phyloP scores from a whole-genome alignment of 2,329 filamentous ascomycete genomes.

The Paraconiothyrium brasiliense region DNA sequence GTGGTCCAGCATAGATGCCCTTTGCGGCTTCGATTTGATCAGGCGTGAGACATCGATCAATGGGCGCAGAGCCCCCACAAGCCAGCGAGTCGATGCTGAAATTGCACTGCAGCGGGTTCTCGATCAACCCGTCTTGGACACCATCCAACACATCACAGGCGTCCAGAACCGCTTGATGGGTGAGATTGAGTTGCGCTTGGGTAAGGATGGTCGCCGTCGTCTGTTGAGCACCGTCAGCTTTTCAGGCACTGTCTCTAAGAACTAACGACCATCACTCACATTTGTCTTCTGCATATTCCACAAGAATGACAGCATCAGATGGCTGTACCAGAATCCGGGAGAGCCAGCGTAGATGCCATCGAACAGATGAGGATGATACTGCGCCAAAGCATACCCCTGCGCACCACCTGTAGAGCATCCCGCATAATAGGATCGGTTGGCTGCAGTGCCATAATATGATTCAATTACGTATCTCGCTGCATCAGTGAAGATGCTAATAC shows the following conservation, averaged over 20 bases:
- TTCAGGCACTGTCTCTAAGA: neutral
- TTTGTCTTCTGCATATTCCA: constrained; percentile 2
- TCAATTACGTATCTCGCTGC: constrained; percentile 14
- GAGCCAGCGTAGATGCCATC: constrained; percentile 28
- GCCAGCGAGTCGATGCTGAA: constrained; percentile 47
- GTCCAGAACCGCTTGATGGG: constrained; percentile 45
- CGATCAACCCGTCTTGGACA: constrained; percentile 50
- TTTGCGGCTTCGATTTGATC: constrained; percentile 44
- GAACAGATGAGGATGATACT: constrained; percentile 31
- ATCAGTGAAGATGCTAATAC: constrained; percentile 20
- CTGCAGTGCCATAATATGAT: constrained; percentile 26
- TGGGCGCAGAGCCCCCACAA: constrained; percentile 27
- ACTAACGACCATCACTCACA: neutral
- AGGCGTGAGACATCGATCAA: constrained; percentile 38
- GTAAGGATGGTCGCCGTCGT: constrained; percentile 24
- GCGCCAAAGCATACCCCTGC: constrained; percentile 33
- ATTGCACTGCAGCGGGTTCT: constrained; percentile 49
- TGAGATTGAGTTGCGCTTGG: constrained; percentile 45
- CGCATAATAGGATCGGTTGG: constrained; percentile 25
- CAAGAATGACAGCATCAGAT: constrained; percentile 3
- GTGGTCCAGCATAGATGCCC: constrained; percentile 46
- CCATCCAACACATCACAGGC: constrained; percentile 54
- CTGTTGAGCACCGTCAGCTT: neutral
- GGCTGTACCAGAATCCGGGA: constrained; percentile 6
- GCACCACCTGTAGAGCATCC: constrained; percentile 38